phyloP scores from a whole-genome alignment of 805 yeast species.

The Monosporozyma siamensis region DNA sequence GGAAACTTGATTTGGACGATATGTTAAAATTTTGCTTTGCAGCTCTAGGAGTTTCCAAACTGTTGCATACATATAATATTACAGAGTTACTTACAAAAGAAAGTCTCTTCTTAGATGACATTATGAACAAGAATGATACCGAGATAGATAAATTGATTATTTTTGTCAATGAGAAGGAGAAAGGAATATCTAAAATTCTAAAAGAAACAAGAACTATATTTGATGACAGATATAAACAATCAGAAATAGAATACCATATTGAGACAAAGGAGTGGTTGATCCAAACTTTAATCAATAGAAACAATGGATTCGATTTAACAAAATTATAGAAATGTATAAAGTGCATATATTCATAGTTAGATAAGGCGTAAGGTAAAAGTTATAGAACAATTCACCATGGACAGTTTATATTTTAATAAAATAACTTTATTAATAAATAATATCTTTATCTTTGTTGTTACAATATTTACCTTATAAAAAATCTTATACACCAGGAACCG shows the following conservation, averaged over 20 bases:
- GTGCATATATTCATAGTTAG: background rate
- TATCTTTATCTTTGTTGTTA: too few relatives aligned
- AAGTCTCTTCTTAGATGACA: background rate
- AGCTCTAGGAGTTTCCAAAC: slow-evolving; percentile 14
- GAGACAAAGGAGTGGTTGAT: slow-evolving; percentile 29
- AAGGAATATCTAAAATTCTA: slow-evolving; percentile 6
- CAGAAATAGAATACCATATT: slow-evolving; percentile 9
- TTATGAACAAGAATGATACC: background rate
- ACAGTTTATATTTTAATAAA: too few relatives aligned
- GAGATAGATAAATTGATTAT: slow-evolving; percentile 9
- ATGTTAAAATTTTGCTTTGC: slow-evolving; percentile 22
- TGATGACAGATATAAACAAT: background rate
- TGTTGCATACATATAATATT: slow-evolving; percentile 8
- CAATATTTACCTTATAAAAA: too few relatives aligned
- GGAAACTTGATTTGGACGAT: slow-evolving; percentile 20
- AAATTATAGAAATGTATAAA: background rate
- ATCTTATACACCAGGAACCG: background rate
- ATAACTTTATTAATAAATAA: too few relatives aligned
- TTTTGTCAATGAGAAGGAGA: slow-evolving; percentile 15
- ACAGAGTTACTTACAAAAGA: background rate
- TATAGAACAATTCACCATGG: too few relatives aligned
- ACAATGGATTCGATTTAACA: slow-evolving; percentile 7
- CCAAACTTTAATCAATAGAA: slow-evolving; percentile 25
- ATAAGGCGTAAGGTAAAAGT: background rate
- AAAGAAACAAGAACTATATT: slow-evolving; percentile 7